Evolutionary conservation across 345 rosid genomes (phyloP).

Genomic region (Isatis tinctoria): DNA sequence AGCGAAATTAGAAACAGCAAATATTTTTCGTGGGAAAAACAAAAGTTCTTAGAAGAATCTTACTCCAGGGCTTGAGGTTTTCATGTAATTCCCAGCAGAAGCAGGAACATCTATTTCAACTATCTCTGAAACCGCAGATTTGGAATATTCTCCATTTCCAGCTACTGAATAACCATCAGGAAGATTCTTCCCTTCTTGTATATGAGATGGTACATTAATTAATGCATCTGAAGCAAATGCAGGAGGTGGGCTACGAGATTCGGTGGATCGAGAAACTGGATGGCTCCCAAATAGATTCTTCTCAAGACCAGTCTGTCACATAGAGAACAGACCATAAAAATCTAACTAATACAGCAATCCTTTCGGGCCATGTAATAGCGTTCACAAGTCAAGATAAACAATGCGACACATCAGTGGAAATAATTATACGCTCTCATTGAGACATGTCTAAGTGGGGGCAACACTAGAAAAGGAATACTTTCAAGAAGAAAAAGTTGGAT

Average conservation of each 20-base stretch:
- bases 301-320: slow-evolving; percentile 76
- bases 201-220: slow-evolving; percentile 35
- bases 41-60: slow-evolving; percentile 7
- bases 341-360: background rate
- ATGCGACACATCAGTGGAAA: background rate
- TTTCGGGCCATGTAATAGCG: too few relatives aligned
- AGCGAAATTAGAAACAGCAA: background rate
- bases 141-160: slow-evolving; percentile 47
- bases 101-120: slow-evolving; percentile 82
- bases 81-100: slow-evolving; percentile 59
- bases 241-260: slow-evolving; percentile 65
- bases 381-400: too few relatives aligned
- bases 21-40: background rate
- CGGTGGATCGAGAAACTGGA: slow-evolving; percentile 63
- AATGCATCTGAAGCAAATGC: slow-evolving; percentile 73
- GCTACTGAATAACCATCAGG: slow-evolving; percentile 40
- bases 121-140: slow-evolving; percentile 59
- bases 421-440: background rate
- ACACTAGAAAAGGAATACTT: background rate
- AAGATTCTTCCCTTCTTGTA: slow-evolving; percentile 40
- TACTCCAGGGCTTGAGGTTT: slow-evolving; percentile 76
- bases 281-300: slow-evolving; percentile 83
- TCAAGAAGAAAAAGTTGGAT: slow-evolving; percentile 2
- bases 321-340: slow-evolving; percentile 1
- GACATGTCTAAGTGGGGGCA: background rate